Conservation (phyloP, 1,139 yeast genomes). For the Pichia sp. region DNA sequence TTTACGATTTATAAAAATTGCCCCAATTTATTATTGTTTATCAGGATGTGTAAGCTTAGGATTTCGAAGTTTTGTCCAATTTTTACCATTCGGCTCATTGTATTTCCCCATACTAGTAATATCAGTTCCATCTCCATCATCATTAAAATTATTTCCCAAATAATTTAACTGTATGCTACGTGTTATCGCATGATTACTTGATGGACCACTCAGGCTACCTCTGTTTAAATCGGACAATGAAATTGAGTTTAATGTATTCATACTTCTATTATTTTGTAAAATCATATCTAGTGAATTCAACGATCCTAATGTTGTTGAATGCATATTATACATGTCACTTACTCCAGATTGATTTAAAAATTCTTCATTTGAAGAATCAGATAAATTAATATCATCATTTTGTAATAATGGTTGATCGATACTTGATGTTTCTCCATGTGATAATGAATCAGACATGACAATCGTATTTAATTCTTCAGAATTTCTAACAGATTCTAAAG, state of each 20-base stretch:
- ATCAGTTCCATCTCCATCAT: conserved; percentile 6
- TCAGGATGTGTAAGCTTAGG: not conserved
- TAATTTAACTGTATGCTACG: conserved; percentile 1
- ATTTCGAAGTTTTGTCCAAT: not conserved
- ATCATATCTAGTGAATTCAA: conserved; percentile 9
- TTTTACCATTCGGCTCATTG: not conserved
- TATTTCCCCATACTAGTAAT: conserved; percentile 7
- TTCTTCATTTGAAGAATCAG: conserved; percentile 3
- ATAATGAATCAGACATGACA: not conserved
- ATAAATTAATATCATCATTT: not conserved
- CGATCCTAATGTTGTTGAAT: conserved; percentile 5
- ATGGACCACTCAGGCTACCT: conserved; percentile 2
- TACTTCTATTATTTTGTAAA: conserved; percentile 1
- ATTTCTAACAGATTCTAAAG: not conserved
- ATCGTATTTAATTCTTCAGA: conserved; percentile 1
- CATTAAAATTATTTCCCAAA: conserved; percentile 4
- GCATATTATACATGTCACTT: conserved; percentile 1
- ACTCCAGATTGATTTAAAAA: not conserved
- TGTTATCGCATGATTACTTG: not conserved
- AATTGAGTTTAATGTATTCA: not conserved
- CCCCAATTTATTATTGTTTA: not conserved
- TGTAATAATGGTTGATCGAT: conserved; percentile 4
- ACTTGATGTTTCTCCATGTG: conserved; percentile 3
- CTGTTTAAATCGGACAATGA: not conserved
- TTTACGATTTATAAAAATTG: too few species aligned